Percentiles rank a stretch among this genome's conserved stretches.
These are phyloP conservation scores for Tilletia indica DNA, from an alignment of 1,284 basidiomycete genomes.

Conservation along the genomic window DNA sequence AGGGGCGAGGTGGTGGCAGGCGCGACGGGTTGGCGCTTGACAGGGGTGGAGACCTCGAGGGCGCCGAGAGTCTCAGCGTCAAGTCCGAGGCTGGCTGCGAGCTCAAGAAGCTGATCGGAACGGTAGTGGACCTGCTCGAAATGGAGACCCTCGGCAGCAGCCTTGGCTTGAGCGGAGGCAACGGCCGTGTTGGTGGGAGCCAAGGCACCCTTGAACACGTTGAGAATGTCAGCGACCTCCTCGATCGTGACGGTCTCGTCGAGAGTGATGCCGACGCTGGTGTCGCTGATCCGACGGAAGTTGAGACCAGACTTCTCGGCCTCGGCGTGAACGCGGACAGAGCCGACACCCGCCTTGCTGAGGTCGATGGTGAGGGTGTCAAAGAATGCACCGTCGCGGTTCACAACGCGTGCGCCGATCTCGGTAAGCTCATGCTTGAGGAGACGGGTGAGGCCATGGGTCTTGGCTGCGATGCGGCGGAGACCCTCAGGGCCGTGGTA, in stretches of 20 bases:
- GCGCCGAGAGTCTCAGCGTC: slow-evolving; percentile 36
- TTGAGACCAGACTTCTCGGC: slow-evolving; percentile 75
- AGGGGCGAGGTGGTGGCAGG: slow-evolving; percentile 1
- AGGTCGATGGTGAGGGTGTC: slow-evolving; percentile 90
- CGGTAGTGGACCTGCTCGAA: slow-evolving; percentile 29
- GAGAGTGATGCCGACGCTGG: slow-evolving; percentile 80
- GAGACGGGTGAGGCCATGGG: slow-evolving; percentile 82
- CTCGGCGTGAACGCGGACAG: slow-evolving; percentile 69
- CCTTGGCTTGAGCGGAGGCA: slow-evolving; percentile 26
- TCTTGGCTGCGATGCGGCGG: slow-evolving; percentile 79
- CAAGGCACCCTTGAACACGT: slow-evolving; percentile 66
- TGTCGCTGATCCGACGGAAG: slow-evolving; percentile 74
- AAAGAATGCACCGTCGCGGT: slow-evolving; percentile 70
- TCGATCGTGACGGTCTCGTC: slow-evolving; percentile 78
- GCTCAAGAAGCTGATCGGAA: slow-evolving; percentile 36
- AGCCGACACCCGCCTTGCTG: slow-evolving; percentile 62
- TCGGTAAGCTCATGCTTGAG: slow-evolving; percentile 70
- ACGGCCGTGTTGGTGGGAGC: slow-evolving; percentile 54
- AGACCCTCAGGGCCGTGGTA: slow-evolving; percentile 92
- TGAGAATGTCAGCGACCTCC: slow-evolving; percentile 70
- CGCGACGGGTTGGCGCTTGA: slow-evolving; percentile 22
- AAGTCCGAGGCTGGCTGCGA: slow-evolving; percentile 38
- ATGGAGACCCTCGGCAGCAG: slow-evolving; percentile 21
- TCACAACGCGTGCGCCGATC: slow-evolving; percentile 68
- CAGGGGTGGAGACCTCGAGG: slow-evolving; percentile 34